Evolutionary conservation across 441 rosid species (phyloP), one percentile per base, ranked within the genome.

Genomic region (Pelargonium fulgidum): DNA sequence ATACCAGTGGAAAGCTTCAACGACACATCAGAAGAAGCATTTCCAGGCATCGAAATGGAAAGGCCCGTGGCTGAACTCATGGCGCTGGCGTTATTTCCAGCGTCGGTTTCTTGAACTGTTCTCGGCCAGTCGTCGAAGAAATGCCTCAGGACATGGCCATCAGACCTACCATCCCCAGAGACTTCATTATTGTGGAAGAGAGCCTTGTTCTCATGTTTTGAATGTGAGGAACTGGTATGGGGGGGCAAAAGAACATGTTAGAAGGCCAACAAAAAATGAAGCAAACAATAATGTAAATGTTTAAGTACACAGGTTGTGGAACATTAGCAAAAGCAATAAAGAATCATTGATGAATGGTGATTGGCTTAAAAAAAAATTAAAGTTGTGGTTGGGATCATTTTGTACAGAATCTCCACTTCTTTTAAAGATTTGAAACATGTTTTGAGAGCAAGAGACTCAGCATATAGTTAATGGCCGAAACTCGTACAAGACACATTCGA

Each of bases 121-220:
- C 96, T 73, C 0, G 98, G 98, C 96, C 94, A 94, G 74, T 94
- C 98, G 36, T 94, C 92, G 26, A 94, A 92, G 75, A 94, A 94
- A 65, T 77, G 96, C 76, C 99, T 79, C 67, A 92, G 74, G 54
- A 85, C 80, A 42, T 78, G 97, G 39, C 88, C 92, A n/a, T 85
- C 86, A 33, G 83, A 70, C 50, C 80, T 78, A 71, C 76, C 69
- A 61, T 65, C 64, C 9, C 63, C 63, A 26, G 29, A 17, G 17
- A 62, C 84, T 36, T 80, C 87, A 41, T 65, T 78, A 67, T 70
- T 45, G 50, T 7, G 42, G 42, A 84, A 76, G 8, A 84, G 75
- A 75, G 84, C 79, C 73, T 76, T 84, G 62, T 64, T 81, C 59
- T 78, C 83, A 61, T 69, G 42, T 64, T 77, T 80, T 70, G 83